Evolutionary conservation across 2,329 filamentous ascomycete genomes (phyloP).

Genomic region (Pestalotiopsis sp.): DNA sequence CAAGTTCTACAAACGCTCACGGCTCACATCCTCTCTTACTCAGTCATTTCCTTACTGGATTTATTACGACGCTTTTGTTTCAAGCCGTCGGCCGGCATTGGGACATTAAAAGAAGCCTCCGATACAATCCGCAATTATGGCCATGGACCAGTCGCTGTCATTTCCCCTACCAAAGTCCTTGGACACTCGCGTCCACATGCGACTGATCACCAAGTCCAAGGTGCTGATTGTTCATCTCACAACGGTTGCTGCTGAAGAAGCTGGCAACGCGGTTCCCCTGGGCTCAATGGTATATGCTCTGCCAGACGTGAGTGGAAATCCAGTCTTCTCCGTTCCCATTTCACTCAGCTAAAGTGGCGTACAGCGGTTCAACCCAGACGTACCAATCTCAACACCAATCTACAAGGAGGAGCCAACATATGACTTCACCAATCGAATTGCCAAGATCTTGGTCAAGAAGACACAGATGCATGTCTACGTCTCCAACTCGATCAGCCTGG

Average conservation of each 20-base stretch:
- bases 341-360: background rate
- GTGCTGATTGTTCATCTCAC: slow-evolving; percentile 64
- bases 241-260: slow-evolving; percentile 57
- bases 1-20: background rate
- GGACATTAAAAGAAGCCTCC: no score
- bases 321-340: background rate
- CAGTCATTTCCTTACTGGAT: background rate
- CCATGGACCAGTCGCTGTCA: slow-evolving; percentile 48
- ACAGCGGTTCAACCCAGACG: slow-evolving; percentile 54
- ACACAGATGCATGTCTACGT: slow-evolving; percentile 82
- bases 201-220: slow-evolving; percentile 60
- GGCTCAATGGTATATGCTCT: slow-evolving; percentile 94
- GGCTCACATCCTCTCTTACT: background rate
- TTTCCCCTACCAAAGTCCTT: slow-evolving; percentile 62
- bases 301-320: slow-evolving; percentile 69
- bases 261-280: slow-evolving; percentile 57
- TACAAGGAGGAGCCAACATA: slow-evolving; percentile 76
- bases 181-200: slow-evolving; percentile 64
- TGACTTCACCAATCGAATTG: slow-evolving; percentile 85
- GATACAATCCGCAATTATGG: background rate
- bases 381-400: slow-evolving; percentile 77
- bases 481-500: slow-evolving; percentile 82
- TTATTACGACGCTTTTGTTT: no score
- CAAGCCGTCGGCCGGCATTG: no score
- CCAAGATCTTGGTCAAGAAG: slow-evolving; percentile 79